Evolutionary conservation across 192 early-diverging fungal genomes (phyloP), one percentile per base, ranked within the genome.

Genomic region (Powellomyces hirtus): DNA sequence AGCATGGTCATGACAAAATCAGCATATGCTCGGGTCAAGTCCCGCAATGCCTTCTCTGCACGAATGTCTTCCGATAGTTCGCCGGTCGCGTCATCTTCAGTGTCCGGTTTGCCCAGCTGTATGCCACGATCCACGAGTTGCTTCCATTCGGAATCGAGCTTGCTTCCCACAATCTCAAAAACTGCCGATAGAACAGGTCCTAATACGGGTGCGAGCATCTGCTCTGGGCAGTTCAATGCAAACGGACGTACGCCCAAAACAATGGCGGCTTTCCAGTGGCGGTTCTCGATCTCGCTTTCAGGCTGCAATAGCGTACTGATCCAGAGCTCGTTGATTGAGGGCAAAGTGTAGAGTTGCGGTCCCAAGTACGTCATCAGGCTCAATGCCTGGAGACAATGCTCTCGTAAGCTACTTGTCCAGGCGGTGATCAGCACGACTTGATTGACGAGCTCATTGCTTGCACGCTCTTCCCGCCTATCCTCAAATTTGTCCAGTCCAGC

Each of bases 261-360:
- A 29, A 80, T 20, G 5, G 72, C n/a, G n/a, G 31, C 20, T 45
- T 74, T 80, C 78, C 71, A 77, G 46, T 80, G 75, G 18, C 64
- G 62, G 40, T 67, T 77, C 38, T 68, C 72, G 5, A 80, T 59
- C 34, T 36, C 33, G 38, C 7, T 37, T 20, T 70, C 68, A 42
- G n/a, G 26, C 6, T 42, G 37, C 37, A 77, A 62, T 7, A 80
- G 4, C 13, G 38, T 34, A 13, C 24, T 45, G 6, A 37, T 13
- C 62, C 73, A 30, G 27, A 42, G 7, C 10, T 50, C 34, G 13
- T 61, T 26, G 13, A 62, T 20, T 3, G 46, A 45, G 11, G 70
- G 73, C 0, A 60, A 20, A 1, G 24, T 31, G 40, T 71, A 80
- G 45, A 77, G 72, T 6, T n/a, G 26, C 8, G 33, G 60, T 14